These are phyloP conservation scores for Rutstroemia sp. DNA, from an alignment of 2,329 filamentous ascomycete genomes.

Conservation along the genomic window DNA sequence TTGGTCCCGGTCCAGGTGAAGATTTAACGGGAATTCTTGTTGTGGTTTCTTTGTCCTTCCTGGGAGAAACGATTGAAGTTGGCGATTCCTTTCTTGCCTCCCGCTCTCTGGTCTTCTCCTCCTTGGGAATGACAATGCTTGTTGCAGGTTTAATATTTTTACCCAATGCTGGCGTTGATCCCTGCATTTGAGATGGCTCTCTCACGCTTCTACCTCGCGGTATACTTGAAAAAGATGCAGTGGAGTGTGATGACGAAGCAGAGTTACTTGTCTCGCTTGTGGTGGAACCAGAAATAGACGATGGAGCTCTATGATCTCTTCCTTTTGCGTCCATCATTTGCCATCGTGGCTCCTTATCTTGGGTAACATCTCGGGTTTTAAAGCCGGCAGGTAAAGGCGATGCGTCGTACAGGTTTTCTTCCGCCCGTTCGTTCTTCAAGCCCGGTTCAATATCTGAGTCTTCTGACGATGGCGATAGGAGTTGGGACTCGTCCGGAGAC, in stretches of 20 bases:
- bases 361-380: constrained; percentile 14
- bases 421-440: neutral
- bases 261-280: constrained; percentile 9
- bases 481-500: constrained; percentile 19
- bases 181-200: neutral
- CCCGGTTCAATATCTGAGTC: constrained; percentile 8
- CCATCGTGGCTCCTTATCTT: constrained; percentile 19
- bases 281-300: constrained; percentile 12
- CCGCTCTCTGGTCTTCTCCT: neutral
- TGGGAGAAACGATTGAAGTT: neutral
- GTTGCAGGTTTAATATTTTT: no score
- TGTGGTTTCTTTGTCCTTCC: neutral
- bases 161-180: no score
- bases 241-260: constrained; percentile 15
- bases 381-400: constrained; percentile 10
- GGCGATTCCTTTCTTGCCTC: neutral
- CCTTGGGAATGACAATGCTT: neutral
- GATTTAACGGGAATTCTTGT: neutral
- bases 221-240: constrained; percentile 6
- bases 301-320: constrained; percentile 2
- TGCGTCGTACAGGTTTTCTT: neutral
- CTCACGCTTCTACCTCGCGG: neutral
- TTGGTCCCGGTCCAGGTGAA: neutral
- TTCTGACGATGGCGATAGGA: constrained; percentile 18
- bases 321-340: constrained; percentile 19